Base-by-base conservation (phyloP, 83 land plant species). In the Picea engelmannii region DNA sequence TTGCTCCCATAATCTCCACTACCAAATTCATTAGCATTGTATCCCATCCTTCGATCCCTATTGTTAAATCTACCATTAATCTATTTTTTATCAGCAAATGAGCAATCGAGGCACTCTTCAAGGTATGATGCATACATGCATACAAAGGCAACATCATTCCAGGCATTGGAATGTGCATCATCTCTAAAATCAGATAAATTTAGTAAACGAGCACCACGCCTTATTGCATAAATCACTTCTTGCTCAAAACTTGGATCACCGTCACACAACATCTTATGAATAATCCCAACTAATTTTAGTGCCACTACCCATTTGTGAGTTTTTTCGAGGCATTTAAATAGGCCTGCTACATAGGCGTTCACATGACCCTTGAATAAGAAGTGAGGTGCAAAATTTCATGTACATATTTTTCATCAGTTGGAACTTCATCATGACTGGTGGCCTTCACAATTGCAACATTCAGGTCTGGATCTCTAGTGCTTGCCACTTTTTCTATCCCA, bases 301-400 rank as follows among this genome's bases (percentile, higher is more conserved):
- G 93, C 93, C 27, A 91, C 92, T n/a, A 85, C 81, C 93, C 93
- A 91, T 25, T 89, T 84, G 35, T 80, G 86, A 13, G 93, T 91
- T 86, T 91, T 91, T 64, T 81, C 63, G 10, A 91, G 77, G 44
- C 91, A 70, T 62, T 65, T 86, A 8, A 85, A 81, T 1, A 91
- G 55, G 23, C 80, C 76, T 40, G 83, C 60, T 27, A 91, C 84
- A 76, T 87, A 89, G 6, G 87, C 87, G 21, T 84, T 84, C 66
- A 86, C 89, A 42, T 89, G 85, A 6, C 82, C 87, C 24, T 82
- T 31, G 91, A 91, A 82, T 77, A 80, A 31, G 87, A 84, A 40
- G 87, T 89, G 5, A 89, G 91, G 55, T 84, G 80, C 62, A 91
- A 80, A 73, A 91, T 83, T 67, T 91, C 89, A 20, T 82, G 87